Evolutionary conservation across 371 early-diverging fungal genomes (phyloP), one percentile per base, ranked within the genome.

Genomic region (Apophysomyces ossiformis): DNA sequence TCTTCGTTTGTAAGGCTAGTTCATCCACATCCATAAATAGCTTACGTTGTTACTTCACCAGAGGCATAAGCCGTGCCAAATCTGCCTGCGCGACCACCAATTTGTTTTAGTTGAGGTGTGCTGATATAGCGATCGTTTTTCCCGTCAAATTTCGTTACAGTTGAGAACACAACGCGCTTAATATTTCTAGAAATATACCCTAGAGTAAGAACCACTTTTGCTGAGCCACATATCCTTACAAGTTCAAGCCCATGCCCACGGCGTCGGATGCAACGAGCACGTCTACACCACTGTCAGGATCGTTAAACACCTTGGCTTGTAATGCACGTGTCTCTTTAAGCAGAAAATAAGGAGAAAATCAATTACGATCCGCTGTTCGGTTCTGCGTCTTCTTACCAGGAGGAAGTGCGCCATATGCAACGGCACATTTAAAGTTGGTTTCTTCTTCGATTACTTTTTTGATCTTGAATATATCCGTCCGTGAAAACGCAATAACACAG

Each of bases 181-280:
- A 97, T 96, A 56, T 94, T 93, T 16, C 91, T 92, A 26, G 32
- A 26, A 26, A 26, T 26, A 75, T 4, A 21, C 39, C 8, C 7
- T 21, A 21, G 9, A 50, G 11, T 50, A 50, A 50, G 54, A 9
- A 7, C 16, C 54, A 18, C 6, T 13, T 1, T 37, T 7, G 18
- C 37, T 5, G 15, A 1, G 6, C 36, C 32, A 12, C n/a, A 9
- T 4, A 1, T 32, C 76, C 86, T 70, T 81, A 90, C 91, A 98
- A 66, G 71, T 98, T 97, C 5, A 97, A 81, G 0, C 99, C 99
- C 98, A 98, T 97, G 36, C 99, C 99, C 46, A 98, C 87, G 0
- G 99, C 99, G 80, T 98, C 99, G 54, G 94, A 93, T 6, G 98
- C 96, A 12, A 98, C 94, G 16, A 98, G 73, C 1, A 98, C 92